phyloP scores from a whole-genome alignment of 2,329 filamentous ascomycete species.

The Pezicula radicicola region DNA sequence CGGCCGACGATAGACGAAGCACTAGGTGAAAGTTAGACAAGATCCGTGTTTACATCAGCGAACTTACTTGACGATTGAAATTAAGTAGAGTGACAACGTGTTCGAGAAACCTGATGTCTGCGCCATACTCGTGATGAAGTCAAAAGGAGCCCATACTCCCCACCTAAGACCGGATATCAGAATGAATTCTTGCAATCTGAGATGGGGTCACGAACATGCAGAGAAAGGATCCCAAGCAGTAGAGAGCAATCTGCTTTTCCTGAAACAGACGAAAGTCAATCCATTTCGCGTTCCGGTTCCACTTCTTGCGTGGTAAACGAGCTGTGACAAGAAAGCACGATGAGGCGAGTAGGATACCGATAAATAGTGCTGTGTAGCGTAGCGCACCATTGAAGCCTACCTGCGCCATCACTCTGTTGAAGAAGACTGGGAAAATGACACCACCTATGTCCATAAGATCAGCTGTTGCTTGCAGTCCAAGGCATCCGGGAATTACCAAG shows the following conservation, averaged over 20 bases:
- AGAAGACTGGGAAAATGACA: constrained; percentile 13
- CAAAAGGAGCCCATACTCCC: constrained; percentile 51
- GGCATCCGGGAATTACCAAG: constrained; percentile 41
- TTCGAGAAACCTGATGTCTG: constrained; percentile 41
- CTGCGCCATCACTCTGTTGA: constrained; percentile 35
- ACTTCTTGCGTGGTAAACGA: constrained; percentile 19
- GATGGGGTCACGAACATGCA: constrained; percentile 38
- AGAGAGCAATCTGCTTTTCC: constrained; percentile 57
- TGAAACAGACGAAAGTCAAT: constrained; percentile 65
- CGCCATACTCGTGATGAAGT: constrained; percentile 33
- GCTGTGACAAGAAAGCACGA: constrained; percentile 42
- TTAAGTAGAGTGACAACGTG: constrained; percentile 43
- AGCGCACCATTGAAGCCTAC: constrained; percentile 59
- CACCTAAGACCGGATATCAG: constrained; percentile 29
- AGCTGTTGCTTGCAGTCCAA: constrained; percentile 10
- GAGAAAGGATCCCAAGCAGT: constrained; percentile 64
- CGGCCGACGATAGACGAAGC: constrained; percentile 24
- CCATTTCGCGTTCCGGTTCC: constrained; percentile 19
- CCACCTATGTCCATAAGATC: not conserved
- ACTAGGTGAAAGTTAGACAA: not conserved
- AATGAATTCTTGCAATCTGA: not conserved
- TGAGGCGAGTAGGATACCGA: constrained; percentile 55
- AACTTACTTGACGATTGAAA: constrained; percentile 43
- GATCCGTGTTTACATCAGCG: not conserved
- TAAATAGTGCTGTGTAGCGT: constrained; percentile 61